Percentiles rank a stretch among this genome's conserved stretches.
Conservation (phyloP, 345 rosid genomes). For the Chamaenerion angustifolium region DNA sequence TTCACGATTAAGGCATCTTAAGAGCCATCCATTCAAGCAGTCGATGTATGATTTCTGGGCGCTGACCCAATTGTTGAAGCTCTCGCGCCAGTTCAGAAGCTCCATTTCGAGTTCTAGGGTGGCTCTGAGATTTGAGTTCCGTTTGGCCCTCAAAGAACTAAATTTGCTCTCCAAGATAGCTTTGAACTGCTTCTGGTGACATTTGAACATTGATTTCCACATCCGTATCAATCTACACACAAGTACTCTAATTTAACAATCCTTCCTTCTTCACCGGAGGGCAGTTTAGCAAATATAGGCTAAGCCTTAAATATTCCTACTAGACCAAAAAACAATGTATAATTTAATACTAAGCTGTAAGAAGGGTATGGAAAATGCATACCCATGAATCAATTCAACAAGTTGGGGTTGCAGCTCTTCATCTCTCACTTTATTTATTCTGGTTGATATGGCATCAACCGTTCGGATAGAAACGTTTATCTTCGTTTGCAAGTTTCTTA, state of each 20-base stretch:
- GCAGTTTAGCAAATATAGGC: no score
- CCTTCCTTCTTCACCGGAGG: no score
- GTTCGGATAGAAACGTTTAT: slow-evolving; percentile 57
- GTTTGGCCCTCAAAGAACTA: slow-evolving; percentile 48
- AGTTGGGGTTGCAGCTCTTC: slow-evolving; percentile 81
- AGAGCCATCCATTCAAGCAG: slow-evolving; percentile 78
- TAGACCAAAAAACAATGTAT: no score
- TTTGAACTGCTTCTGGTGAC: slow-evolving; percentile 89
- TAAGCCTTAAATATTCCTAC: no score
- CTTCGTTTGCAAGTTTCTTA: slow-evolving; percentile 59
- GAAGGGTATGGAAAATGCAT: slow-evolving; percentile 3
- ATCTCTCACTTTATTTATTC: slow-evolving; percentile 80
- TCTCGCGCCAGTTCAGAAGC: slow-evolving; percentile 65
- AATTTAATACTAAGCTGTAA: no score
- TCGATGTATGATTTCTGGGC: slow-evolving; percentile 60
- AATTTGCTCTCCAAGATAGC: slow-evolving; percentile 84
- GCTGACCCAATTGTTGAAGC: slow-evolving; percentile 57
- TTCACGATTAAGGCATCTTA: slow-evolving; percentile 47
- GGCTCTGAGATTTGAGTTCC: slow-evolving; percentile 66
- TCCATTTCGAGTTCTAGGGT: slow-evolving; percentile 71
- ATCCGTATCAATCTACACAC: slow-evolving; percentile 59
- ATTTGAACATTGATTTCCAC: slow-evolving; percentile 91
- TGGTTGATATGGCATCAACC: slow-evolving; percentile 57
- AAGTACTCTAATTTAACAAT: no score
- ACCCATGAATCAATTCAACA: slow-evolving; percentile 68